These are phyloP conservation scores for Fusarium sp. DNA, from an alignment of 2,329 filamentous ascomycete genomes.

Conservation along the genomic window DNA sequence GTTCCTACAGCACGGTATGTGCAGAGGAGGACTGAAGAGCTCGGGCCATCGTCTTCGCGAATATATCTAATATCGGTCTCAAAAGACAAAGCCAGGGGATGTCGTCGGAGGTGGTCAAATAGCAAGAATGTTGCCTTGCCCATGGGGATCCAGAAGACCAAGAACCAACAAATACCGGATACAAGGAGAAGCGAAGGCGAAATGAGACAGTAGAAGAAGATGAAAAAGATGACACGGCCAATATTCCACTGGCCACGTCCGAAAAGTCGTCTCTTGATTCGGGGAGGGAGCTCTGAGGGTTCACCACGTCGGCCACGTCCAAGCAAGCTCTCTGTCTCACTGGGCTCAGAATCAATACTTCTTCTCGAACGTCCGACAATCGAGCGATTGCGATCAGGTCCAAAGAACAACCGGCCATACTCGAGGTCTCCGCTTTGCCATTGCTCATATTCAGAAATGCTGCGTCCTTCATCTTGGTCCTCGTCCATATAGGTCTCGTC, in stretches of 20 bases:
- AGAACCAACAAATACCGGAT: slow-evolving; percentile 90
- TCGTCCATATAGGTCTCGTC: slow-evolving; percentile 95
- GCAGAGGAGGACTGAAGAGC: slow-evolving; percentile 90
- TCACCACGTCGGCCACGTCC: slow-evolving; percentile 67
- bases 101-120: slow-evolving; percentile 89
- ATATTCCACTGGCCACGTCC: slow-evolving; percentile 96
- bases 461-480: slow-evolving; percentile 93
- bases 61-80: slow-evolving; percentile 84
- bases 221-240: slow-evolving; percentile 93
- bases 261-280: slow-evolving; percentile 84
- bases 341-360: slow-evolving; percentile 84
- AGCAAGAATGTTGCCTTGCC: slow-evolving; percentile 91
- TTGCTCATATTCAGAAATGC: slow-evolving; percentile 98
- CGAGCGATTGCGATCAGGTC: slow-evolving; percentile 79
- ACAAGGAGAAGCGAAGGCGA: slow-evolving; percentile 87
- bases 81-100: slow-evolving; percentile 92
- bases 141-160: slow-evolving; percentile 99
- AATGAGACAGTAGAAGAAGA: slow-evolving; percentile 94
- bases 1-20: slow-evolving; percentile 94
- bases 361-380: slow-evolving; percentile 86
- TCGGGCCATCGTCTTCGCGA: slow-evolving; percentile 74
- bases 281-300: slow-evolving; percentile 49
- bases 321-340: slow-evolving; percentile 90
- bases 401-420: slow-evolving; percentile 95
- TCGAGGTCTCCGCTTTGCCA: slow-evolving; percentile 98